These are phyloP conservation scores for Rheum nobile DNA, from an alignment of 148 eudicot genomes.

Conservation along the genomic window DNA sequence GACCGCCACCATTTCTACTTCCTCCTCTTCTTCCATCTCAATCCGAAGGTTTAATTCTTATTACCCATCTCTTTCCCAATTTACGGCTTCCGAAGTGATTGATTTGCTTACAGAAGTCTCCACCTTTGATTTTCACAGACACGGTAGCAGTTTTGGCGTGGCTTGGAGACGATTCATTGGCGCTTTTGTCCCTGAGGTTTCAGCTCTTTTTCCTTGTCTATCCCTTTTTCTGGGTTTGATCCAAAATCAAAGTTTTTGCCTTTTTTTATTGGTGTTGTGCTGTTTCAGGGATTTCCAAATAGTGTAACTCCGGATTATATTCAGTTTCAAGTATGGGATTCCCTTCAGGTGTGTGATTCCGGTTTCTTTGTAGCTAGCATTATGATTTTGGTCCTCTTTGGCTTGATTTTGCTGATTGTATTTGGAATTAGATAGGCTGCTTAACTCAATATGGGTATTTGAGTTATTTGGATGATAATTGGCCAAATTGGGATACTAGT, in stretches of 20 bases:
- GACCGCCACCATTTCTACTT: slow-evolving; percentile 46
- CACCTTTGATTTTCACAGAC: slow-evolving; percentile 9
- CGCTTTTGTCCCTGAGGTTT: slow-evolving; percentile 87
- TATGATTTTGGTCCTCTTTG: background rate
- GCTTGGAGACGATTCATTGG: slow-evolving; percentile 42
- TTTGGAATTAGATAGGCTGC: background rate
- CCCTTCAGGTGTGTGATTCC: slow-evolving; percentile 48
- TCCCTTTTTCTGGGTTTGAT: background rate
- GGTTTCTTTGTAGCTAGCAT: background rate
- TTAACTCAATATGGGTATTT: background rate
- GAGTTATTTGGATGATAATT: background rate
- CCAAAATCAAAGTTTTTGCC: background rate
- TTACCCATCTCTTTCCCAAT: background rate
- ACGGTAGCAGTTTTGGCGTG: slow-evolving; percentile 38
- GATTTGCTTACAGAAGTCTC: background rate
- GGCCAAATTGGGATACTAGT: background rate
- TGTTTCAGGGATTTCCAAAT: slow-evolving; percentile 75
- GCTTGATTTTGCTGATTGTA: background rate
- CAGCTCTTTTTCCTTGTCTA: background rate
- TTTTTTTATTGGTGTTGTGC: background rate
- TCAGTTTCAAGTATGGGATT: slow-evolving; percentile 94
- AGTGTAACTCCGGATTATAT: slow-evolving; percentile 94
- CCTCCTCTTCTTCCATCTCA: slow-evolving; percentile 25
- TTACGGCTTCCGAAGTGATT: background rate
- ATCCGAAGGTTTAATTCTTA: slow-evolving; percentile 16